phyloP scores from a whole-genome alignment of 2,329 filamentous ascomycete genomes.

The Fusarium temperatum region DNA sequence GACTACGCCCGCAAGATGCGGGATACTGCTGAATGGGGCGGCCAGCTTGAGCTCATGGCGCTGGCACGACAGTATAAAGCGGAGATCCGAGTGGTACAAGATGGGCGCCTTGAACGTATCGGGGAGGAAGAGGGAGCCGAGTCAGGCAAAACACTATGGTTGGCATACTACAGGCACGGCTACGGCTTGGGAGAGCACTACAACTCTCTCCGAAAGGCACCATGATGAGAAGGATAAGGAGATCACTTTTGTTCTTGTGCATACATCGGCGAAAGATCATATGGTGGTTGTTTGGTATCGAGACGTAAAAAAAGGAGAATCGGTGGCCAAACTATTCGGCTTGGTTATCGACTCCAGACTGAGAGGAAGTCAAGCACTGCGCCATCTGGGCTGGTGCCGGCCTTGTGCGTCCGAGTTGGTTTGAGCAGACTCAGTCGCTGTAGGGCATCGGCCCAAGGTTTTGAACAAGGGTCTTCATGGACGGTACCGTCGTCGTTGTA shows the following conservation, averaged over 20 bases:
- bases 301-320: constrained; percentile 30
- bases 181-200: constrained; percentile 98
- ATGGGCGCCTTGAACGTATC: constrained; percentile 82
- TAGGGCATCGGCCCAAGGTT: constrained; percentile 51
- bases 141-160: constrained; percentile 73
- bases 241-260: constrained; percentile 37
- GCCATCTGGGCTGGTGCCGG: constrained; percentile 56
- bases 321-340: background rate
- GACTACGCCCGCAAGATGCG: constrained; percentile 79
- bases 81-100: constrained; percentile 85
- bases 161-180: constrained; percentile 94
- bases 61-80: constrained; percentile 83
- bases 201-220: constrained; percentile 76
- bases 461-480: constrained; percentile 50
- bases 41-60: constrained; percentile 88
- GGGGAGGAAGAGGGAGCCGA: constrained; percentile 55
- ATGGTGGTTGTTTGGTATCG: constrained; percentile 38
- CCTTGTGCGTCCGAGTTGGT: constrained; percentile 59
- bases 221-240: constrained; percentile 30
- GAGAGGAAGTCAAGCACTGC: constrained; percentile 62
- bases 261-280: constrained; percentile 31
- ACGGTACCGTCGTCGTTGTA: constrained; percentile 62
- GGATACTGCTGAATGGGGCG: constrained; percentile 95
- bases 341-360: constrained; percentile 56
- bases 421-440: constrained; percentile 59